Evolutionary conservation across 768 basidiomycete genomes (phyloP).

Genomic region (Leccinellum rugosiceps): DNA sequence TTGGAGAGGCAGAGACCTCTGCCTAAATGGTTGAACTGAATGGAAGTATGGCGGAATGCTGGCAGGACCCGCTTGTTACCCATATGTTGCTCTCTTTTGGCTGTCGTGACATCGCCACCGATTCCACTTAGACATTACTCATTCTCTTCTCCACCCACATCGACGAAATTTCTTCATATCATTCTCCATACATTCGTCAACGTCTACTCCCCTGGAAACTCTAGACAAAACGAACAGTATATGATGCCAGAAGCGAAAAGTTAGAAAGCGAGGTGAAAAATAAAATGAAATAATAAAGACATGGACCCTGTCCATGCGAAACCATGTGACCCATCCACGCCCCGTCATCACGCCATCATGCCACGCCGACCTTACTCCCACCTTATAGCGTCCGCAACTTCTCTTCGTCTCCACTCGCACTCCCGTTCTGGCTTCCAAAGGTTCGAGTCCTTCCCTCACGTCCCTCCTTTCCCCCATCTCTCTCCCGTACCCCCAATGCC

Average conservation of each 20-base stretch:
- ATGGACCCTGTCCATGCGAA: constrained; percentile 1
- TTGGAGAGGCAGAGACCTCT: not conserved
- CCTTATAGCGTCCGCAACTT: not conserved
- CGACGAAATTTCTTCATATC: not conserved
- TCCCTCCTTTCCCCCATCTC: not conserved
- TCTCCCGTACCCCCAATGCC: constrained; percentile 1
- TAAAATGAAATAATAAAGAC: constrained; percentile 2
- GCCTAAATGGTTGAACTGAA: not conserved
- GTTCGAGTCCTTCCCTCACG: not conserved
- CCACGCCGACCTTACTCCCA: not conserved
- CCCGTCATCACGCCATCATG: not conserved
- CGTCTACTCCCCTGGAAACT: not conserved
- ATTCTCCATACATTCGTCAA: not conserved
- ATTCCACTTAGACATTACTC: not conserved
- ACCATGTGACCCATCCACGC: not conserved
- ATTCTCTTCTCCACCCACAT: not conserved
- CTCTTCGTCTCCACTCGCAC: not conserved
- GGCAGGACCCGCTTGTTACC: not conserved
- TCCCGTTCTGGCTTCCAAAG: not conserved
- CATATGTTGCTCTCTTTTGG: not conserved
- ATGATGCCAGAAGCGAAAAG: not conserved
- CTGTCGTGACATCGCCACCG: not conserved
- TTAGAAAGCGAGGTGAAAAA: not conserved
- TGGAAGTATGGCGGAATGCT: not conserved
- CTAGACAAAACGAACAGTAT: not conserved